Evolutionary conservation across 768 basidiomycete genomes (phyloP).

Genomic region (Cantharellus anzutake): DNA sequence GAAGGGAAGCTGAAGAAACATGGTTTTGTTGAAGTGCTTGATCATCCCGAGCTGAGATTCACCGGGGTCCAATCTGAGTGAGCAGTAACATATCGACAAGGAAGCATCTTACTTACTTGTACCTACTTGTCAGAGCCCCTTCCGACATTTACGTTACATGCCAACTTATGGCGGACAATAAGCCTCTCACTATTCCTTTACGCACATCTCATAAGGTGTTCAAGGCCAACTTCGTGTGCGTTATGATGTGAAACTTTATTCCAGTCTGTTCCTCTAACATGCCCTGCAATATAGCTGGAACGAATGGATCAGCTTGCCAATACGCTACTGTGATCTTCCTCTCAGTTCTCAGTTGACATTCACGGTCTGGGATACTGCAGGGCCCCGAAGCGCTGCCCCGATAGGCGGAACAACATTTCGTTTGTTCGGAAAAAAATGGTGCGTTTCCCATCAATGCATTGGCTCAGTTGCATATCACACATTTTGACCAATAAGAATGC

Average conservation of each 20-base stretch:
- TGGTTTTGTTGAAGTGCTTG: slow-evolving; percentile 61
- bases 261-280: not conserved
- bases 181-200: slow-evolving; percentile 79
- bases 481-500: not conserved
- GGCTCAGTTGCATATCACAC: not conserved
- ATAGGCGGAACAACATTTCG: slow-evolving; percentile 85
- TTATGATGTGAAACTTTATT: slow-evolving; percentile 11
- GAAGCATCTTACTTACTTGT: not conserved
- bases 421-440: slow-evolving; percentile 90
- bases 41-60: slow-evolving; percentile 64
- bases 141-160: slow-evolving; percentile 90
- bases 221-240: slow-evolving; percentile 57
- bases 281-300: slow-evolving; percentile 53
- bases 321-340: slow-evolving; percentile 87
- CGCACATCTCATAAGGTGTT: slow-evolving; percentile 87
- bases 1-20: slow-evolving; percentile 61
- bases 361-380: slow-evolving; percentile 91
- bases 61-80: slow-evolving; percentile 70
- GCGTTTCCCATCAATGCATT: slow-evolving; percentile 10
- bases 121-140: slow-evolving; percentile 34
- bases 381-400: slow-evolving; percentile 56
- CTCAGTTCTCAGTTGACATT: slow-evolving; percentile 75
- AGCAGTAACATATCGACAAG: slow-evolving; percentile 15
- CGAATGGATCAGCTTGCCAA: slow-evolving; percentile 82
- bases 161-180: slow-evolving; percentile 84